Conservation (phyloP, 139 green algal species). For the Tetradesmus obliquus region DNA sequence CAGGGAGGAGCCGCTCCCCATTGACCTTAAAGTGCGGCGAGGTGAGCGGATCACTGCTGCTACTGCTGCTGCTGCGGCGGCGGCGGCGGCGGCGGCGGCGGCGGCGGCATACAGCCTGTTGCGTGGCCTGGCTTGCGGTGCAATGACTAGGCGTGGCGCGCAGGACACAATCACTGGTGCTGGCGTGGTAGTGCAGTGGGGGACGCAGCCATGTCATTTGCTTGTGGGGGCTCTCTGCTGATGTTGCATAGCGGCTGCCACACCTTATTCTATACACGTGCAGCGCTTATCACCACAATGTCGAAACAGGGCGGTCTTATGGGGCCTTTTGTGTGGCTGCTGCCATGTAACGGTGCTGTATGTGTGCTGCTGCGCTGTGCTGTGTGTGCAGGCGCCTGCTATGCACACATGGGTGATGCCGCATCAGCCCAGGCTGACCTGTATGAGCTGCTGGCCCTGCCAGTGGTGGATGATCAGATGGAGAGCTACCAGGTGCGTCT, state of each 20-base stretch:
- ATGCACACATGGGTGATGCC: not conserved
- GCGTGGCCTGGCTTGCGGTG: not conserved
- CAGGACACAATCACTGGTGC: no score
- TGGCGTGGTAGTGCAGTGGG: no score
- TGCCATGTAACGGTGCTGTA: not conserved
- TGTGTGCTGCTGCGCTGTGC: not conserved
- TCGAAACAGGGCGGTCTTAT: not conserved
- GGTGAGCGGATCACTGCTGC: conserved; percentile 3
- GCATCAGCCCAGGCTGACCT: not conserved
- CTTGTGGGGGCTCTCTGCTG: no score
- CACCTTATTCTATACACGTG: no score
- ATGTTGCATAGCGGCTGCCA: no score
- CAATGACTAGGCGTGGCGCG: no score
- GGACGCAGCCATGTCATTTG: no score
- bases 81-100: no score
- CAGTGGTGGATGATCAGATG: not conserved
- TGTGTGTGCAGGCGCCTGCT: conserved; percentile 5
- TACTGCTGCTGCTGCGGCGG: no score
- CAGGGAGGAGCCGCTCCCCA: conserved; percentile 60
- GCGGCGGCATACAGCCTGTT: not conserved
- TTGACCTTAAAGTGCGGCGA: conserved; percentile 74
- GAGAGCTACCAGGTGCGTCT: not conserved
- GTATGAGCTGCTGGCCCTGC: conserved; percentile 10
- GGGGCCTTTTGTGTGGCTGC: not conserved
- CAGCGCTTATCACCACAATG: not conserved